These are phyloP conservation scores for Fragilariopsis cylindrus DNA, from an alignment of 108 stramenopile genomes.

Conservation along the genomic window DNA sequence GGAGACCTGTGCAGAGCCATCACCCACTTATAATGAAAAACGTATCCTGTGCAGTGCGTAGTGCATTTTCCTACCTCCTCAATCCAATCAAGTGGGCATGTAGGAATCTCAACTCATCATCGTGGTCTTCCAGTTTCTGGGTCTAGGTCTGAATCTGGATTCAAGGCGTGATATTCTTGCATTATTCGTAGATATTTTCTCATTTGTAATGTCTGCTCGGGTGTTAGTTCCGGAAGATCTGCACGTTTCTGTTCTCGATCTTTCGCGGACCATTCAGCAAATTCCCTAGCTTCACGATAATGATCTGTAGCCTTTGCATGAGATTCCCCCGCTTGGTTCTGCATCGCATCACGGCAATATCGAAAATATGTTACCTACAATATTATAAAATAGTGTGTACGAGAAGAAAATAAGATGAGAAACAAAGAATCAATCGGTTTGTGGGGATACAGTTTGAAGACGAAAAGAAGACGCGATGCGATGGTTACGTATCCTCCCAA, in stretches of 20 bases:
- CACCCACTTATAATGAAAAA: no score
- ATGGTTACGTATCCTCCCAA: not conserved
- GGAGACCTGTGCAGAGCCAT: no score
- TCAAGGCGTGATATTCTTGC: constrained; percentile 47
- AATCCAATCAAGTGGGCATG: no score
- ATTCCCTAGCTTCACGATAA: constrained; percentile 55
- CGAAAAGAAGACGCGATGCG: not conserved
- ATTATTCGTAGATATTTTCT: constrained; percentile 67
- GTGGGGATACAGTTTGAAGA: not conserved
- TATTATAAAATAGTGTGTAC: not conserved
- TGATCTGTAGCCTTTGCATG: constrained; percentile 65
- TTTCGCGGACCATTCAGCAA: constrained; percentile 50
- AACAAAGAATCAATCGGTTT: no score
- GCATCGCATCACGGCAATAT: constrained; percentile 55
- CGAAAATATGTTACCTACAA: constrained; percentile 53
- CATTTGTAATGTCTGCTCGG: constrained; percentile 61
- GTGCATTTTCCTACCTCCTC: no score
- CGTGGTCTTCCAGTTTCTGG: constrained; percentile 20
- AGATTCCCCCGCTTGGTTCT: constrained; percentile 50
- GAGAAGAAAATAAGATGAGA: no score
- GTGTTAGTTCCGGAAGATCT: constrained; percentile 50
- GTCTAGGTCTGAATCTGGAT: constrained; percentile 33
- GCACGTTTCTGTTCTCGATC: constrained; percentile 50
- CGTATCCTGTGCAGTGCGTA: no score
- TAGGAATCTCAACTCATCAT: not conserved